Conservation (phyloP, 1,284 basidiomycete genomes). For the Lignosus rhinocerotis region DNA sequence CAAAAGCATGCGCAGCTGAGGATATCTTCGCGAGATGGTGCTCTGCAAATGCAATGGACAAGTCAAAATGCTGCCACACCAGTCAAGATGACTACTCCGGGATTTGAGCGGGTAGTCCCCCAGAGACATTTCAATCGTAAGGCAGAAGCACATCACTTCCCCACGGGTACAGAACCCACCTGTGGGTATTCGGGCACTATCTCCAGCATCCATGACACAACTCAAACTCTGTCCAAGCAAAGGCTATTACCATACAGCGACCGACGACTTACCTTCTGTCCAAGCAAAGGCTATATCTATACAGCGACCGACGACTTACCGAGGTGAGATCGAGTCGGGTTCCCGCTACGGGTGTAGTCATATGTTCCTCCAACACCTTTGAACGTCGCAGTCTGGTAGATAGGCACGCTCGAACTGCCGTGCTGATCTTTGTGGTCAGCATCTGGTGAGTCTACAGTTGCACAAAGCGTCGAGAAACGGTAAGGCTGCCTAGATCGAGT, state of each 20-base stretch:
- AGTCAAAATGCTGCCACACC: no score
- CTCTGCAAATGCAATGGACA: conserved; percentile 59
- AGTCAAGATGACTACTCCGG: no score
- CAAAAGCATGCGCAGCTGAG: conserved; percentile 84
- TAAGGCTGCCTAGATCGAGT: conserved; percentile 64
- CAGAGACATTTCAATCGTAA: not conserved
- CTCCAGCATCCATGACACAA: not conserved
- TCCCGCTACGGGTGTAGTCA: conserved; percentile 95
- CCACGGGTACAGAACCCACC: not conserved
- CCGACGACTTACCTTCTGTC: conserved; percentile 52
- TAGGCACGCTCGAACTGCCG: conserved; percentile 91
- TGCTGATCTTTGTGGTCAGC: conserved; percentile 91
- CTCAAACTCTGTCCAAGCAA: not conserved
- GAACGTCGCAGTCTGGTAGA: conserved; percentile 98
- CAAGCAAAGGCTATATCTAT: not conserved
- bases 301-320: conserved; percentile 51
- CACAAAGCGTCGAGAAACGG: conserved; percentile 84
- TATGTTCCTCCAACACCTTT: conserved; percentile 91
- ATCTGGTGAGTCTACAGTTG: conserved; percentile 82
- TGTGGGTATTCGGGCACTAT: not conserved
- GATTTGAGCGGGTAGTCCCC: no score
- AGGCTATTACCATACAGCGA: not conserved
- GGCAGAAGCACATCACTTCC: not conserved
- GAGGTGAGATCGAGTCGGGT: conserved; percentile 94
- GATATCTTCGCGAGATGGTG: conserved; percentile 96